phyloP scores from a whole-genome alignment of 176 grass and related monocot species.

The Coix lacrymajobi region DNA sequence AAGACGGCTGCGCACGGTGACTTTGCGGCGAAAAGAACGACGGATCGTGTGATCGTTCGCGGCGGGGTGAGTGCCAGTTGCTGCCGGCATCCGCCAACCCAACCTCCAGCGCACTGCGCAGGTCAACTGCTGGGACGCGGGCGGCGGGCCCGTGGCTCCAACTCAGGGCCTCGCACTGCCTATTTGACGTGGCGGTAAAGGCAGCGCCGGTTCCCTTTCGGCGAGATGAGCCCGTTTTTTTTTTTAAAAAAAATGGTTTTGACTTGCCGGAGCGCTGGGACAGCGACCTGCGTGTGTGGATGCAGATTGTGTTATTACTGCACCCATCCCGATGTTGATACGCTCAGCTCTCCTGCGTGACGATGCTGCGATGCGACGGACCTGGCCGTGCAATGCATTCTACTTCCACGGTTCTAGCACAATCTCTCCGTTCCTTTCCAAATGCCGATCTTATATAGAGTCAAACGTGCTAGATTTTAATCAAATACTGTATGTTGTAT shows the following conservation, averaged over 20 bases:
- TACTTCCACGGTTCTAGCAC: too few relatives aligned
- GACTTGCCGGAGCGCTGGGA: not conserved
- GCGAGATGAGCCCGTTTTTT: not conserved
- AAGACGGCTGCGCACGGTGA: too few relatives aligned
- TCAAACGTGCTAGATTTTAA: too few relatives aligned
- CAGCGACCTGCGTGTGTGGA: not conserved
- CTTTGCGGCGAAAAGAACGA: too few relatives aligned
- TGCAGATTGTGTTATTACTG: not conserved
- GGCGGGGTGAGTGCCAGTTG: not conserved
- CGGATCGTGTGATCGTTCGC: too few relatives aligned
- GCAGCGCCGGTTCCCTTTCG: not conserved
- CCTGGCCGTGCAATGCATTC: not conserved
- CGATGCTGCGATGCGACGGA: not conserved
- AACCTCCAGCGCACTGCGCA: not conserved
- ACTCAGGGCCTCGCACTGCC: not conserved
- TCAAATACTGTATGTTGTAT: too few relatives aligned
- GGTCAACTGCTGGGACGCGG: not conserved
- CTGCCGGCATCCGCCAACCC: not conserved
- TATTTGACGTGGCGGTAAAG: not conserved
- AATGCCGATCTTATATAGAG: too few relatives aligned
- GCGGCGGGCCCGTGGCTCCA: not conserved
- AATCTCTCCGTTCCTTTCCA: too few relatives aligned
- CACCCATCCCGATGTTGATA: not conserved
- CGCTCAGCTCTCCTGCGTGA: not conserved
- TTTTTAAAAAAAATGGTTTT: conserved; percentile 10